Evolutionary conservation across 345 rosid genomes (phyloP).

Genomic region (Odontarrhena argentea): DNA sequence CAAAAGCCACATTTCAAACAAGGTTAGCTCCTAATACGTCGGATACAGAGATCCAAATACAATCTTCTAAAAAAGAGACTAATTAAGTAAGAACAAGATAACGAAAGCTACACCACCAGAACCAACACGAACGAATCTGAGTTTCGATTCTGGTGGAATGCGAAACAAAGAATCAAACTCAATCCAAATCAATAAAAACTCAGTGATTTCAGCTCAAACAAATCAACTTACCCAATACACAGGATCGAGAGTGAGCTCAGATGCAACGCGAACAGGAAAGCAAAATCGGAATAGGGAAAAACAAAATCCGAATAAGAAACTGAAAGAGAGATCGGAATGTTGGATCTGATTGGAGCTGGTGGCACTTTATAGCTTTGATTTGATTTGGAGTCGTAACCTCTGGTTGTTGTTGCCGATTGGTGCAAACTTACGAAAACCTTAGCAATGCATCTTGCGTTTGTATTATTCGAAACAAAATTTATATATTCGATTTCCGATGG

Average conservation of each 20-base stretch:
- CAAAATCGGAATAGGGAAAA: conserved; percentile 1
- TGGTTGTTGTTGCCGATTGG: conserved; percentile 39
- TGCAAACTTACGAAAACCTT: conserved; percentile 33
- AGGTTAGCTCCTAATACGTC: conserved; percentile 10
- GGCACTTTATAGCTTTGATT: not conserved
- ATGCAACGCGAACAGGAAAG: conserved; percentile 1
- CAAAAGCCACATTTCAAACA: conserved; percentile 18
- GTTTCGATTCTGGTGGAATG: conserved; percentile 6
- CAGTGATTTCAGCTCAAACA: conserved; percentile 8
- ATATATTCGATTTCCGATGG: too few relatives aligned
- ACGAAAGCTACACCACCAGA: not conserved
- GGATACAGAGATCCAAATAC: conserved; percentile 7
- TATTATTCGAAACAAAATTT: too few relatives aligned
- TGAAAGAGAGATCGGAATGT: not conserved
- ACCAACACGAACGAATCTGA: conserved; percentile 26
- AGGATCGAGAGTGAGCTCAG: conserved; percentile 30
- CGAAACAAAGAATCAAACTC: conserved; percentile 15
- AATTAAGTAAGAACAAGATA: not conserved
- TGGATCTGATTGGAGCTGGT: conserved; percentile 34
- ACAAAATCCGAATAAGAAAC: conserved; percentile 1
- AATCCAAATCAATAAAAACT: conserved; percentile 19
- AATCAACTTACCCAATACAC: not conserved
- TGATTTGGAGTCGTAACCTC: conserved; percentile 22
- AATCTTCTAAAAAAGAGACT: not conserved
- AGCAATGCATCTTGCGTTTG: conserved; percentile 36